Percentiles rank a stretch among this genome's conserved stretches.
These are phyloP conservation scores for Exophiala lecanii-corni DNA, from an alignment of 2,329 filamentous ascomycete species.

Conservation along the genomic window DNA sequence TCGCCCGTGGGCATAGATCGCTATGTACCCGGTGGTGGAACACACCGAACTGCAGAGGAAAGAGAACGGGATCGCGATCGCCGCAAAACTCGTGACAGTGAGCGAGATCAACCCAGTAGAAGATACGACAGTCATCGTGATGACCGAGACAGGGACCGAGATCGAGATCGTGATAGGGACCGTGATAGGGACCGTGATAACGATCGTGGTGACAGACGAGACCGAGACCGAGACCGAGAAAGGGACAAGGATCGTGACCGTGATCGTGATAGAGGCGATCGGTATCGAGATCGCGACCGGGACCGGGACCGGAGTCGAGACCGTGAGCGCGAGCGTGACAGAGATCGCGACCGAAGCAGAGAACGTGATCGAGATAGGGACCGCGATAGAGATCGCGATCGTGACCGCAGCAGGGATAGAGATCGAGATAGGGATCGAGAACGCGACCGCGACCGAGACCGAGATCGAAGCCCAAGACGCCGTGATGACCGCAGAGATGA, in stretches of 20 bases:
- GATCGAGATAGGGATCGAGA: slow-evolving; percentile 25
- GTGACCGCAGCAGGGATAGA: slow-evolving; percentile 22
- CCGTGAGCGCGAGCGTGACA: slow-evolving; percentile 12
- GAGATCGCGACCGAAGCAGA: slow-evolving; percentile 18
- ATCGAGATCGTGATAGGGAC: slow-evolving; percentile 19
- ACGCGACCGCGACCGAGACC: slow-evolving; percentile 16
- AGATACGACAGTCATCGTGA: slow-evolving; percentile 28
- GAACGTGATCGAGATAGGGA: slow-evolving; percentile 22
- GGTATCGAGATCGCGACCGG: slow-evolving; percentile 14
- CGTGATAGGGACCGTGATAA: slow-evolving; percentile 21
- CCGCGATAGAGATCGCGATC: slow-evolving; percentile 25
- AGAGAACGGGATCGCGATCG: slow-evolving; percentile 29
- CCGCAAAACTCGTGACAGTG: slow-evolving; percentile 20
- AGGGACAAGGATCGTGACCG: slow-evolving; percentile 7
- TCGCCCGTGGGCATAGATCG: slow-evolving; percentile 38
- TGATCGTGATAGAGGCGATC: background rate
- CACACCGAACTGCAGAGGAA: slow-evolving; percentile 23
- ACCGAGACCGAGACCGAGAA: slow-evolving; percentile 10
- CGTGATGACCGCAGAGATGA: slow-evolving; percentile 17
- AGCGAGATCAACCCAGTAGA: slow-evolving; percentile 18
- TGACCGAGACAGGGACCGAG: slow-evolving; percentile 21
- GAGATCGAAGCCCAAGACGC: slow-evolving; percentile 15
- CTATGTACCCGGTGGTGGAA: slow-evolving; percentile 39
- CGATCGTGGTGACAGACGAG: slow-evolving; percentile 7
- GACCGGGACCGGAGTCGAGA: slow-evolving; percentile 12